phyloP scores from a whole-genome alignment of 805 yeast genomes.

The Candida ovalis region DNA sequence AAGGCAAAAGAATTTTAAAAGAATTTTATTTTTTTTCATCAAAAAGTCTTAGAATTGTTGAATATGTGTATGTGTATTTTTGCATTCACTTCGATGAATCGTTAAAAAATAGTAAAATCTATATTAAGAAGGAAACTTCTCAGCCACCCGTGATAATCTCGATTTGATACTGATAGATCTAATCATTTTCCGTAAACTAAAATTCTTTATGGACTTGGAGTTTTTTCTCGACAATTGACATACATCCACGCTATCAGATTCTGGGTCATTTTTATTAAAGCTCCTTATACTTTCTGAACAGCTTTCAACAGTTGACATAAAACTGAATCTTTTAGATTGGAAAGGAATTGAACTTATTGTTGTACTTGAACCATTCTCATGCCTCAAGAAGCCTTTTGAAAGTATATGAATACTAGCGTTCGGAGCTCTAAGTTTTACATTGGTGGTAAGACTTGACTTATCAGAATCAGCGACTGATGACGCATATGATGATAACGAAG shows the following conservation, averaged over 20 bases:
- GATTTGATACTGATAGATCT: slow-evolving; percentile 16
- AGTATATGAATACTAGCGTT: background rate
- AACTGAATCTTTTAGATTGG: background rate
- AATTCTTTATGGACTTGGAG: background rate
- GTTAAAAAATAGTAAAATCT: background rate
- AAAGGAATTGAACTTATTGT: background rate
- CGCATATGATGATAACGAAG: slow-evolving; percentile 14
- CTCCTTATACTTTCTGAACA: background rate
- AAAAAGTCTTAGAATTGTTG: too few relatives aligned
- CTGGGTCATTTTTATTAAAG: background rate
- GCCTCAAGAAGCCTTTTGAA: background rate
- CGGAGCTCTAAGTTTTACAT: background rate
- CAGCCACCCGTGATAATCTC: slow-evolving; percentile 4
- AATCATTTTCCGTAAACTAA: slow-evolving; percentile 3
- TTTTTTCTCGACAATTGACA: too few relatives aligned
- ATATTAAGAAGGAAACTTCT: background rate
- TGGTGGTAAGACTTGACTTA: background rate
- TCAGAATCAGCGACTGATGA: background rate
- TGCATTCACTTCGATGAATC: background rate
- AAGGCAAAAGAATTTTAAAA: too few relatives aligned
- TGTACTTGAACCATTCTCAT: background rate
- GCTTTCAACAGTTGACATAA: background rate
- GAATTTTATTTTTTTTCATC: too few relatives aligned
- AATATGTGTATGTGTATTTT: too few relatives aligned
- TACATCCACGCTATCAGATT: background rate